These are phyloP conservation scores for Sistotremastrum suecicum DNA, from an alignment of 768 basidiomycete genomes.

Conservation along the genomic window DNA sequence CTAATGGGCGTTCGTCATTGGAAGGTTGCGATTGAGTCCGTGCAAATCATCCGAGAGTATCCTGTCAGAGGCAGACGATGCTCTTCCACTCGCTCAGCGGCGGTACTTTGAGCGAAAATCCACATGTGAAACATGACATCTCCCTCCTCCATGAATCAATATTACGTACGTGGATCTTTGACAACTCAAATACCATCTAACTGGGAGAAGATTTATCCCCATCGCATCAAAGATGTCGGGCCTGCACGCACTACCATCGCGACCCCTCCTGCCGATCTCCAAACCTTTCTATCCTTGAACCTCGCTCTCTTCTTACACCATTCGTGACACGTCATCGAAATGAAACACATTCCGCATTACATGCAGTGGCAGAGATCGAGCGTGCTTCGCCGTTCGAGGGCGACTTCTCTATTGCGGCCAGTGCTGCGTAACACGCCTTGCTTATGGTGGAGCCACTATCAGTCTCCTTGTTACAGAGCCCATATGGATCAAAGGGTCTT, in stretches of 20 bases:
- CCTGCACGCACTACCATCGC: constrained; percentile 67
- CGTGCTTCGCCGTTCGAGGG: constrained; percentile 97
- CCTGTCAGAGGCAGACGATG: constrained; percentile 77
- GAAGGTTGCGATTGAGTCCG: constrained; percentile 72
- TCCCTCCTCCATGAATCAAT: constrained; percentile 36
- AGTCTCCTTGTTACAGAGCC: constrained; percentile 98
- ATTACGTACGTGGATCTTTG: constrained; percentile 10
- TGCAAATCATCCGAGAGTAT: constrained; percentile 99
- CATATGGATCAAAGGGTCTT: constrained; percentile 91
- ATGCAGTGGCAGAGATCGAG: constrained; percentile 81
- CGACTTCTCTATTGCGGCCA: constrained; percentile 69
- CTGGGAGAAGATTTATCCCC: constrained; percentile 79
- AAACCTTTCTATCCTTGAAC: constrained; percentile 66
- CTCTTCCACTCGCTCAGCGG: constrained; percentile 74
- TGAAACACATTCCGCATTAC: constrained; percentile 39
- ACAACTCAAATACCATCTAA: constrained; percentile 46
- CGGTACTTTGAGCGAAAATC: constrained; percentile 85
- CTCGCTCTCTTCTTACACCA: constrained; percentile 72
- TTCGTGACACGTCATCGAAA: constrained; percentile 52
- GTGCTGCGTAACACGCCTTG: constrained; percentile 82
- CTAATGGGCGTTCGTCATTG: constrained; percentile 97
- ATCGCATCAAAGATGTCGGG: constrained; percentile 70
- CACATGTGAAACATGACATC: constrained; percentile 43
- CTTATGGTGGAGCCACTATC: constrained; percentile 81
- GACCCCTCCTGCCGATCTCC: constrained; percentile 57